Percentiles rank a stretch among this genome's conserved stretches.
phyloP scores from a whole-genome alignment of 2,329 filamentous ascomycete genomes.

The Lasiodiplodia theobromae region DNA sequence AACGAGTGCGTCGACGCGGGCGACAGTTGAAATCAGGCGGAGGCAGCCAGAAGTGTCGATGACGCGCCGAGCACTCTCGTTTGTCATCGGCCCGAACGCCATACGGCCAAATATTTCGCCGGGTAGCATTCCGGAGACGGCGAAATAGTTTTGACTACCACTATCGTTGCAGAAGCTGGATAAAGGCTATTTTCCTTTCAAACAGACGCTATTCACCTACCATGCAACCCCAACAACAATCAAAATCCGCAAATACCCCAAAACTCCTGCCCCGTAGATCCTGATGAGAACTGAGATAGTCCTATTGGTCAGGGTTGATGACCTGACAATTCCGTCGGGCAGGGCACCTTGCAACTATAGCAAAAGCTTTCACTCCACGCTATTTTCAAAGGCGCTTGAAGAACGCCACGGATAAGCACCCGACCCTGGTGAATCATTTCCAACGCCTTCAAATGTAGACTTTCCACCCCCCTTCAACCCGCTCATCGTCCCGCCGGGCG shows the following conservation, averaged over 20 bases:
- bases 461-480: neutral
- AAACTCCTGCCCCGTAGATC: neutral
- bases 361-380: neutral
- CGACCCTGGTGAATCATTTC: neutral
- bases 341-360: neutral
- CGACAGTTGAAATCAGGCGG: neutral
- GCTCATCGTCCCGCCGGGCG: neutral
- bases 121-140: neutral
- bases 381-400: neutral
- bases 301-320: neutral
- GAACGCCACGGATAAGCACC: neutral
- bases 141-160: neutral
- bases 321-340: neutral
- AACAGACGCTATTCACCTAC: too few relatives aligned
- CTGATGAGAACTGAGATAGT: neutral
- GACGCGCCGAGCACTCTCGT: conserved; percentile 5
- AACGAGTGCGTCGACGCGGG: neutral
- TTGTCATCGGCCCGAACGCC: conserved; percentile 13
- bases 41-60: conserved; percentile 6
- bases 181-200: neutral
- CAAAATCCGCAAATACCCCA: neutral
- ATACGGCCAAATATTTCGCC: conserved; percentile 12
- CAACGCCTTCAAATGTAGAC: neutral
- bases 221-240: too few relatives aligned
- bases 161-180: neutral